Evolutionary conservation across 768 basidiomycete genomes (phyloP).

Genomic region (Kwoniella bestiolae): DNA sequence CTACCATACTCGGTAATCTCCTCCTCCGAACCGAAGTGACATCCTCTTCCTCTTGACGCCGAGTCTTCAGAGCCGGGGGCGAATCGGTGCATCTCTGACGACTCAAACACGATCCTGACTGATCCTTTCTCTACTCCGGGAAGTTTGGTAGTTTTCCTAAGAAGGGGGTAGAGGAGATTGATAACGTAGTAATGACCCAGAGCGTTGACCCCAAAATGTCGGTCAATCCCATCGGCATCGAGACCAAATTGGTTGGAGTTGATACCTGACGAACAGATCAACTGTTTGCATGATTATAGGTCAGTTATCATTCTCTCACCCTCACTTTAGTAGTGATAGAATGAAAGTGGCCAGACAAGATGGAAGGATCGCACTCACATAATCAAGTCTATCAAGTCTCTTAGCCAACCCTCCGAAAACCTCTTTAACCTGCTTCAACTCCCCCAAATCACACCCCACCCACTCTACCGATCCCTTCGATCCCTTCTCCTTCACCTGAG

Average conservation of each 20-base stretch:
- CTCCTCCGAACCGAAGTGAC: conserved; percentile 57
- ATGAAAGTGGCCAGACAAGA: neutral
- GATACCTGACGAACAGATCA: conserved; percentile 48
- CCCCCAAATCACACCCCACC: conserved; percentile 47
- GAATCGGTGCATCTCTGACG: conserved; percentile 59
- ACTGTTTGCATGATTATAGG: too few species aligned
- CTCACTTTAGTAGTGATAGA: too few species aligned
- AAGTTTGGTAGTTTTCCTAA: conserved; percentile 56
- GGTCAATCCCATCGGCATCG: conserved; percentile 43
- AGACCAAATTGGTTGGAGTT: conserved; percentile 50
- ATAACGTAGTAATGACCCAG: conserved; percentile 60
- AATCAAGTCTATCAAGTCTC: conserved; percentile 46
- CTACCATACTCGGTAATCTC: conserved; percentile 58
- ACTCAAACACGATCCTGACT: conserved; percentile 60
- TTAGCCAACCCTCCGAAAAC: conserved; percentile 40
- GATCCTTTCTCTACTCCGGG: conserved; percentile 45
- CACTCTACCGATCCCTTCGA: conserved; percentile 42
- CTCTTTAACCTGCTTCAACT: conserved; percentile 48
- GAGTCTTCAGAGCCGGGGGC: conserved; percentile 51
- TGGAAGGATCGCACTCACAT: conserved; percentile 36
- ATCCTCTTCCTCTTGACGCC: conserved; percentile 25
- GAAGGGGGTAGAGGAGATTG: conserved; percentile 60
- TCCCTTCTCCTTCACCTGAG: conserved; percentile 36
- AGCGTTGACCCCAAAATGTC: conserved; percentile 56
- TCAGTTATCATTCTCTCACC: too few species aligned